Base-by-base conservation (phyloP, 2,329 filamentous ascomycete species). In the Neopestalotiopsis sp. region DNA sequence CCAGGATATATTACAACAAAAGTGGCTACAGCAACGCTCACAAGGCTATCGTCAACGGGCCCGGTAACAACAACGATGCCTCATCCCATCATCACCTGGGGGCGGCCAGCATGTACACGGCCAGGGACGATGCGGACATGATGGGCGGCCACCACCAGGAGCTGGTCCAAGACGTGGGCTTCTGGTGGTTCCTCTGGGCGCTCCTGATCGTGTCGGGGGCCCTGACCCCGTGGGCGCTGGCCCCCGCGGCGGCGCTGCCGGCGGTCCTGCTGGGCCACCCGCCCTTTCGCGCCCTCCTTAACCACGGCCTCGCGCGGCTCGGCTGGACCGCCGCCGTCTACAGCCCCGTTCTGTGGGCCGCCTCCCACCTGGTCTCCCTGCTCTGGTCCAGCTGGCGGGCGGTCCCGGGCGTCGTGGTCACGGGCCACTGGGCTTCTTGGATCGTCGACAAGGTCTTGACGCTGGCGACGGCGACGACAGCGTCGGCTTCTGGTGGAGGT, bases 161-260 rank as follows among this genome's bases (percentile, higher is more conserved):
- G 4, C 63, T 75, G 32, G 72, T 73, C 67, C 72, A 68, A 69
- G 68, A 74, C 68, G 64, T 70, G 6, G 69, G 69, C 5, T 30
- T 72, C 56, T 71, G 69, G 28, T 75, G 73, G 74, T 66, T 70
- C 10, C 5, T 63, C 3, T 77, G 75, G 75, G 74, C 71, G 65
- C 3, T 69, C 34, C 20, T 73, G 6, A 70, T 74, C 34, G 61
- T 59, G 24, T 24, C 28, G 7, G 62, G 61, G 5, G 67, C 67
- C 38, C 34, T 61, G 34, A 56, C 65, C 34, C 67, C 67, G 5
- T 28, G 63, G 53, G 45, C 63, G 14, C 67, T 68, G 49, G 53
- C 38, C 3, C 67, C 67, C 4, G 67, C 67, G 13, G 42, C 49
- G 10, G 42, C 30, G 7, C 24, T 68, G 62, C 67, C 67, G 13